Base-by-base conservation (phyloP, 2,329 filamentous ascomycete species). In the Colletotrichum agaves region DNA sequence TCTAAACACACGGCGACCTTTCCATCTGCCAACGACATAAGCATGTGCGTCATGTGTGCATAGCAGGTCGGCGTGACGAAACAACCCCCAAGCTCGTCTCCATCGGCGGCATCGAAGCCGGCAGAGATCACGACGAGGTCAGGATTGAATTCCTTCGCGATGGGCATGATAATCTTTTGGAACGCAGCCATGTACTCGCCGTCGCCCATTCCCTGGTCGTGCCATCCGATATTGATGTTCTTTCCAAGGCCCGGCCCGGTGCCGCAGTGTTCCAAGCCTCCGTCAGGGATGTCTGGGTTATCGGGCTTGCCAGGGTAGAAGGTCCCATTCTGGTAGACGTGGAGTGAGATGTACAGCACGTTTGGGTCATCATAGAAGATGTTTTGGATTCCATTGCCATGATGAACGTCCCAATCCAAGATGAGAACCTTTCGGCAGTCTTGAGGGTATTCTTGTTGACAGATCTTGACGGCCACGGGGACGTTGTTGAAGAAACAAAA, bases 401-500 rank as follows among this genome's bases (percentile, higher is more conserved):
- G 88, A 69, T 91, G 88, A 12, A 90, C 91, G 75, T 90, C 93
- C 93, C 96, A 99, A 76, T 99, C 96, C 7, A 99, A 83, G 72
- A 99, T 96, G 62, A 99, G 80, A 19, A 99, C 88, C 79, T 97
- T 98, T 63, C 93, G 90, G 75, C 95, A 98, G 8, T 82, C 82
- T 3, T 95, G 88, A 1, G 92, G 92, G 72, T 92, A 96, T 67
- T 94, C 90, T 60, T 86, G 82, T 76, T 97, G 94, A 76, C 94
- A 98, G 12, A 94, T 92, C 67, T 89, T 91, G n/a, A 94, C 91
- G 1, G 94, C 95, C 66, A 99, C 92, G 19, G 93, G 94, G 3
- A 98, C 96, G 75, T 99, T 99, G 81, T 99, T 98, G 82, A 98
- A 98, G 67, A 98, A 88, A 77, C 96, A 99, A 76, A 99, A 99